Evolutionary conservation across 768 basidiomycete species (phyloP).

Genomic region (Plicaturopsis crispa): DNA sequence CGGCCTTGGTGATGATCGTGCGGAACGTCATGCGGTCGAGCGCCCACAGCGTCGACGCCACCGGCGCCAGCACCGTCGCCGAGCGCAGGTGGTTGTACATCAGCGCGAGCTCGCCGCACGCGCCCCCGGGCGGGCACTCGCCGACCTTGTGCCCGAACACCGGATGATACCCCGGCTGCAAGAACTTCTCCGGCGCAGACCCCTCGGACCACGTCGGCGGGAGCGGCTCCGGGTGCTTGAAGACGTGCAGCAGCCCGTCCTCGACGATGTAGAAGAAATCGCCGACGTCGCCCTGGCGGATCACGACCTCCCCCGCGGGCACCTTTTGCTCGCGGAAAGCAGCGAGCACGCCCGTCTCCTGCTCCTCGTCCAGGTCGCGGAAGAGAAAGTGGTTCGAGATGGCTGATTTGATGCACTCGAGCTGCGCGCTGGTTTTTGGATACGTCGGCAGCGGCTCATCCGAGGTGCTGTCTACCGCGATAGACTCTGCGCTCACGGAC

Average conservation of each 20-base stretch:
- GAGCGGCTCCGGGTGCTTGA: constrained; percentile 60
- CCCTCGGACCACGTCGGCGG: constrained; percentile 47
- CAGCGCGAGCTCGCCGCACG: constrained; percentile 93
- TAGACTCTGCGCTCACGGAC: constrained; percentile 94
- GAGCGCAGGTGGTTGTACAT: constrained; percentile 98
- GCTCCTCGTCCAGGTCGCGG: constrained; percentile 93
- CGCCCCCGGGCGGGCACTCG: constrained; percentile 76
- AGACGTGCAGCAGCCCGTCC: constrained; percentile 78
- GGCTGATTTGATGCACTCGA: constrained; percentile 79
- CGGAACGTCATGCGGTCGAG: constrained; percentile 98
- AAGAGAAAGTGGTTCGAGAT: constrained; percentile 91
- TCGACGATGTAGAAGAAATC: constrained; percentile 99
- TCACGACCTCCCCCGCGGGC: constrained; percentile 75
- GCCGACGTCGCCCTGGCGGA: constrained; percentile 93
- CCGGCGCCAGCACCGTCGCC: constrained; percentile 84
- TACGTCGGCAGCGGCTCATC: constrained; percentile 69
- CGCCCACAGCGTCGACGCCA: constrained; percentile 83
- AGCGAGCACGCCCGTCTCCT: constrained; percentile 84
- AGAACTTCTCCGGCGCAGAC: constrained; percentile 43
- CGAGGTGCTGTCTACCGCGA: constrained; percentile 65
- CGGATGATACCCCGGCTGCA: constrained; percentile 59
- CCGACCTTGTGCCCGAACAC: constrained; percentile 77
- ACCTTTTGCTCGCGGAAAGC: constrained; percentile 90
- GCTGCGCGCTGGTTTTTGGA: constrained; percentile 76
- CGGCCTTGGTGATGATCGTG: constrained; percentile 92